A percentile compares a stretch with the other conserved stretches of the same genome.
These are phyloP conservation scores for Coniella vitis DNA, from an alignment of 2,329 filamentous ascomycete species.

Conservation along the genomic window DNA sequence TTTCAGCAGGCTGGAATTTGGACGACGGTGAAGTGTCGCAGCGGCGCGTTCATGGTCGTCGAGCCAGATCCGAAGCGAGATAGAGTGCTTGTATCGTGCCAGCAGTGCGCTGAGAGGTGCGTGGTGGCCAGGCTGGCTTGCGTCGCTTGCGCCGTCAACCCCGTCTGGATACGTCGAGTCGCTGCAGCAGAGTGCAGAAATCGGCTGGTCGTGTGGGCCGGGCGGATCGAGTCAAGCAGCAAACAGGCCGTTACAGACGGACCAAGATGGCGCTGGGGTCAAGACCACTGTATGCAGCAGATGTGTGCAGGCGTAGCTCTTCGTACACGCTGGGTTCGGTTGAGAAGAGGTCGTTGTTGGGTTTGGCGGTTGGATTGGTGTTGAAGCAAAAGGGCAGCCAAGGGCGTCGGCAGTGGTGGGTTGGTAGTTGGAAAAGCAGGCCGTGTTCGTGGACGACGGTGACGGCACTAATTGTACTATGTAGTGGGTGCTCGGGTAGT, in stretches of 20 bases:
- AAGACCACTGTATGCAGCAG: no score
- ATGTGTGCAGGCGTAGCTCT: background rate
- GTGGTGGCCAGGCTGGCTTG: constrained; percentile 14
- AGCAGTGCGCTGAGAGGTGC: constrained; percentile 9
- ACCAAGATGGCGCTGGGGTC: constrained; percentile 1
- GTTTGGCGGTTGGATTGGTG: no score
- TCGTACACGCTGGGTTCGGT: background rate
- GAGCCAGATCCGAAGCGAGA: constrained; percentile 7
- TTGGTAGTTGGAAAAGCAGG: background rate
- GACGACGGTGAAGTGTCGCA: constrained; percentile 12
- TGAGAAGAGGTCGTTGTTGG: background rate
- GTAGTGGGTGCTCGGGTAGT: no score
- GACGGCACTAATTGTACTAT: background rate
- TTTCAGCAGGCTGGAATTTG: constrained; percentile 9
- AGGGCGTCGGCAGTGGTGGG: background rate
- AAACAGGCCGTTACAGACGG: no score
- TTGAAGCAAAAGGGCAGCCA: background rate
- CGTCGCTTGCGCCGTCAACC: constrained; percentile 13
- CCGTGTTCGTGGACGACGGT: background rate
- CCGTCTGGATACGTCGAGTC: constrained; percentile 5
- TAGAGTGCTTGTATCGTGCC: constrained; percentile 13
- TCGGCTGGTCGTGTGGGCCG: constrained; percentile 3
- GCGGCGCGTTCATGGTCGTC: constrained; percentile 13
- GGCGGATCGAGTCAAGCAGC: constrained; percentile 8
- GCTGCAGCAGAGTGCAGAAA: constrained; percentile 3